Percentiles rank a stretch among this genome's conserved stretches.
Evolutionary conservation across 2,329 filamentous ascomycete species (phyloP).

Genomic region (Botrytis pseudocinerea): DNA sequence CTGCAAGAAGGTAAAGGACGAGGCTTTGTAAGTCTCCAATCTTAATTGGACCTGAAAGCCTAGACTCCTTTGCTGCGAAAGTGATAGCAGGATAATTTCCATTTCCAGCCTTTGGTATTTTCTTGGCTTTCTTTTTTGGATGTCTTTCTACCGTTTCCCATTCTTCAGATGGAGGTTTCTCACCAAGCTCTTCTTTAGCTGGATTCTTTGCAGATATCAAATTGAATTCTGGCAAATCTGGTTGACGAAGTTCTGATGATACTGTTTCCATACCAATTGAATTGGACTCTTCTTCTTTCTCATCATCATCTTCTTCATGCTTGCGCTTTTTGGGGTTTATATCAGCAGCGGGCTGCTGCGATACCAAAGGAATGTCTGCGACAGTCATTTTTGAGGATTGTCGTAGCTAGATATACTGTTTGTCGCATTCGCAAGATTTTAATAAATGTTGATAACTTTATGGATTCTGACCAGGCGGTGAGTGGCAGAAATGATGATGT

Average conservation of each 20-base stretch:
- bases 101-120: slow-evolving; percentile 56
- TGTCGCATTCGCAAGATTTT: slow-evolving; percentile 18
- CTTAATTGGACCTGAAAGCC: slow-evolving; percentile 62
- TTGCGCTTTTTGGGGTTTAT: slow-evolving; percentile 39
- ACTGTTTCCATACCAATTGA: slow-evolving; percentile 31
- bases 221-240: slow-evolving; percentile 41
- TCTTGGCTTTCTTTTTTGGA: slow-evolving; percentile 60
- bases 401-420: neutral
- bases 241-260: slow-evolving; percentile 34
- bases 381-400: slow-evolving; percentile 14
- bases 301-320: slow-evolving; percentile 30
- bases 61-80: slow-evolving; percentile 54
- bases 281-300: slow-evolving; percentile 19
- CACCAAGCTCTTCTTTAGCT: slow-evolving; percentile 28
- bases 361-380: slow-evolving; percentile 13
- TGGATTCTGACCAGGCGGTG: slow-evolving; percentile 8
- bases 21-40: slow-evolving; percentile 63
- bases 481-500: neutral
- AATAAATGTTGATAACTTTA: neutral
- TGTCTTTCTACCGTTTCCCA: slow-evolving; percentile 57
- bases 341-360: slow-evolving; percentile 40
- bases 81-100: slow-evolving; percentile 60
- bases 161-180: slow-evolving; percentile 35
- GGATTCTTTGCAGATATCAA: slow-evolving; percentile 35
- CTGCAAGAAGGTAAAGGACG: slow-evolving; percentile 66